Conservation (phyloP, 345 rosid genomes). For the Dimocarpus longan region DNA sequence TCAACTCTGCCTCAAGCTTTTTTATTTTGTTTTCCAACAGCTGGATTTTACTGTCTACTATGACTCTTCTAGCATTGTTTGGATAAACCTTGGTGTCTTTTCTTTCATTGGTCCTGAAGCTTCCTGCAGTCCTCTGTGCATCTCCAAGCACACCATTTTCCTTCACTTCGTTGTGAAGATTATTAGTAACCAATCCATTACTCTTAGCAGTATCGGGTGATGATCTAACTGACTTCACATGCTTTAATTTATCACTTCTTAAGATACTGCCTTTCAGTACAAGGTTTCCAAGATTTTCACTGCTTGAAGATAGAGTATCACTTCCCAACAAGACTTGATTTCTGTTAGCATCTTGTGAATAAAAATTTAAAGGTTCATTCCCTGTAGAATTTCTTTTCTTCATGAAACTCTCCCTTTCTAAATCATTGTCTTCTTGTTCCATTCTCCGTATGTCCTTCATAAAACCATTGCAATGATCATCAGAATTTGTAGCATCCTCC, state of each 20-base stretch:
- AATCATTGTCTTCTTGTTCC: conserved; percentile 17
- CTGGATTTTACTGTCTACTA: conserved; percentile 62
- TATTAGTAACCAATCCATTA: conserved; percentile 44
- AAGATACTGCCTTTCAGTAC: conserved; percentile 41
- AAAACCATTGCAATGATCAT: conserved; percentile 27
- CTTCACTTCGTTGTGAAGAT: conserved; percentile 36
- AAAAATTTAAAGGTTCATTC: conserved; percentile 26
- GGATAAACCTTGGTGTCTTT: conserved; percentile 55
- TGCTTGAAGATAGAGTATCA: conserved; percentile 31
- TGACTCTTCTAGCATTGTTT: conserved; percentile 43
- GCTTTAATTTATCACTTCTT: conserved; percentile 54
- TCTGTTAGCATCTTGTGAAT: conserved; percentile 26
- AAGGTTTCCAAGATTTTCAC: conserved; percentile 32
- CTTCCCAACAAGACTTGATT: conserved; percentile 22
- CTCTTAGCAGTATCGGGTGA: conserved; percentile 49
- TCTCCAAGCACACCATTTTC: conserved; percentile 35
- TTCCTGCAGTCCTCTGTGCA: conserved; percentile 31
- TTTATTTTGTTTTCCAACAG: conserved; percentile 65
- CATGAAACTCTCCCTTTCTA: conserved; percentile 23
- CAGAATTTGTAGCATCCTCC: conserved; percentile 21
- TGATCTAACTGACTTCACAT: conserved; percentile 78
- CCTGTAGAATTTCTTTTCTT: conserved; percentile 25
- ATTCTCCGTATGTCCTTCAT: conserved; percentile 25
- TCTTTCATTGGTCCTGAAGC: conserved; percentile 40
- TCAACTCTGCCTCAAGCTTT: conserved; percentile 83